phyloP scores from a whole-genome alignment of 768 basidiomycete genomes.

The Botryobasidium botryosum region DNA sequence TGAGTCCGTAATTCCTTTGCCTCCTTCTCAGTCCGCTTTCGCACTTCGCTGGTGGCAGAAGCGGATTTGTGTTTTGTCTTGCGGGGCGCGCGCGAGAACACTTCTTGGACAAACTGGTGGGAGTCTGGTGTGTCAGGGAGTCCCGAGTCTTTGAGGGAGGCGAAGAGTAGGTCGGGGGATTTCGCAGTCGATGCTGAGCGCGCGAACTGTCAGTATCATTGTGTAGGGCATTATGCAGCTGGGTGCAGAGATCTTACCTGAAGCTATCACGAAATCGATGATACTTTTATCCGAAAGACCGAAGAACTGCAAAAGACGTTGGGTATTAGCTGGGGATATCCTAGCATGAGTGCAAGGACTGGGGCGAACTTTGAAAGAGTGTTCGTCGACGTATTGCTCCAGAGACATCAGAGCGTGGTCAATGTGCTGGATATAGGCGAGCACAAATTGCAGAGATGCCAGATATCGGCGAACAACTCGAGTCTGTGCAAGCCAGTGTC shows the following conservation, averaged over 20 bases:
- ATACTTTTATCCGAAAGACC: conserved; percentile 71
- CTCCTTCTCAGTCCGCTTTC: conserved; percentile 61
- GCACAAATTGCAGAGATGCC: too few relatives aligned
- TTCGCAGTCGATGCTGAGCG: conserved; percentile 62
- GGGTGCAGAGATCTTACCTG: conserved; percentile 33
- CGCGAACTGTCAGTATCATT: background rate
- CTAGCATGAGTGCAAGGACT: background rate
- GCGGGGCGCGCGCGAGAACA: conserved; percentile 61
- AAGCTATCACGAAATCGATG: conserved; percentile 74
- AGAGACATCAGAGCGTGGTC: conserved; percentile 11
- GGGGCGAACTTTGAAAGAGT: conserved; percentile 19
- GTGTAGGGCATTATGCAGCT: background rate
- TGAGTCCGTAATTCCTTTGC: conserved; percentile 49
- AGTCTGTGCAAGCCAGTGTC: too few relatives aligned
- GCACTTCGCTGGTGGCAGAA: conserved; percentile 24
- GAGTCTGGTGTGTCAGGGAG: conserved; percentile 68
- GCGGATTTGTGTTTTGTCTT: conserved; percentile 54
- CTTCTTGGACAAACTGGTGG: conserved; percentile 60
- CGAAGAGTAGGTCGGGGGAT: conserved; percentile 58
- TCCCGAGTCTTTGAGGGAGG: conserved; percentile 57
- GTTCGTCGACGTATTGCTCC: conserved; percentile 20
- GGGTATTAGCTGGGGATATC: background rate
- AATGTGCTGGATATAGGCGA: too few relatives aligned
- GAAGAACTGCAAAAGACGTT: conserved; percentile 40
- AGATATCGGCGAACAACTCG: too few relatives aligned